These are phyloP conservation scores for Mortierella alpina DNA, from an alignment of 192 early-diverging fungal genomes.

Conservation along the genomic window DNA sequence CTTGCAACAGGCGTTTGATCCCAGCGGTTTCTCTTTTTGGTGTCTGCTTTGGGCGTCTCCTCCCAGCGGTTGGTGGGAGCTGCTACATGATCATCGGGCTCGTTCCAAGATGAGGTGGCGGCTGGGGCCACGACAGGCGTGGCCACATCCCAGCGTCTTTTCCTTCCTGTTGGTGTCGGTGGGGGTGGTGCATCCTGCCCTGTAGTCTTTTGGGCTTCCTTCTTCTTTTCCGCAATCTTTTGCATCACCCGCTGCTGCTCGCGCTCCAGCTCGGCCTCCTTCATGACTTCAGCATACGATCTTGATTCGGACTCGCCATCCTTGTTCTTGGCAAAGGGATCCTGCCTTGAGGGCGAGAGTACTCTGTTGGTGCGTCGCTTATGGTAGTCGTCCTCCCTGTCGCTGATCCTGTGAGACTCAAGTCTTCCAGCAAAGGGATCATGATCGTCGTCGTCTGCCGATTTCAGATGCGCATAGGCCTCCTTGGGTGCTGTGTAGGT, in stretches of 20 bases:
- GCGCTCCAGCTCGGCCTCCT: conserved; percentile 84
- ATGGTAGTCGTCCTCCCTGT: conserved; percentile 90
- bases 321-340: conserved; percentile 73
- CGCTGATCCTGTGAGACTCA: conserved; percentile 76
- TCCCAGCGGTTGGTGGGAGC: conserved; percentile 76
- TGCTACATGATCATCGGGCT: conserved; percentile 58
- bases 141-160: conserved; percentile 87
- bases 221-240: conserved; percentile 79
- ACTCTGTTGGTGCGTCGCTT: conserved; percentile 79
- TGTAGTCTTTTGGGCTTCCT: conserved; percentile 65
- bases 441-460: conserved; percentile 59
- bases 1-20: conserved; percentile 83
- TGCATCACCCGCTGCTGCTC: conserved; percentile 79
- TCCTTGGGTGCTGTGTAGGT: conserved; percentile 88
- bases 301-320: conserved; percentile 61
- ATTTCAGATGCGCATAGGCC: conserved; percentile 74
- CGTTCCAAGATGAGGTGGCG: conserved; percentile 65
- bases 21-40: conserved; percentile 78
- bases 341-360: conserved; percentile 85
- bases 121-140: conserved; percentile 63
- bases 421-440: conserved; percentile 74
- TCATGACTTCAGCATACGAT: conserved; percentile 89
- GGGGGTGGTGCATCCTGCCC: conserved; percentile 55
- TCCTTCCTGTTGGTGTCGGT: conserved; percentile 58
- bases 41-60: conserved; percentile 73